These are phyloP conservation scores for Canavalia ensiformis DNA, from an alignment of 306 rosid species.

Conservation along the genomic window DNA sequence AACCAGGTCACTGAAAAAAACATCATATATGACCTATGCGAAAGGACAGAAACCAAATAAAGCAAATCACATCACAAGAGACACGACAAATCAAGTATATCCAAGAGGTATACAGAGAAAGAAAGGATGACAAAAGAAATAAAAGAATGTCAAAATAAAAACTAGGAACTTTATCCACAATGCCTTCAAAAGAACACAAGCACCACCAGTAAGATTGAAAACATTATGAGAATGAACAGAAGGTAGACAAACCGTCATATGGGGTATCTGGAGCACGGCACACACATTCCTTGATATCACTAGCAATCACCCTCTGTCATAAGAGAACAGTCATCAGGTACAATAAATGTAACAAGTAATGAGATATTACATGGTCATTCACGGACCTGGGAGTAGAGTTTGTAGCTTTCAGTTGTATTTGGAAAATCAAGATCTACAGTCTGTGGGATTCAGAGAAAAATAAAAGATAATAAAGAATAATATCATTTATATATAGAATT, in stretches of 20 bases:
- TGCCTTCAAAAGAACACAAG: constrained; percentile 21
- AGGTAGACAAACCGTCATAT: constrained; percentile 80
- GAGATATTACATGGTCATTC: constrained; percentile 46
- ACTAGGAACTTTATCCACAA: background rate
- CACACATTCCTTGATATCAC: constrained; percentile 98
- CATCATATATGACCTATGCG: constrained; percentile 12
- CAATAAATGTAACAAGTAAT: constrained; percentile 35
- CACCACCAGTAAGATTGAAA: background rate
- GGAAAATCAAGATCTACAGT: constrained; percentile 89
- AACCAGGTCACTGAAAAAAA: constrained; percentile 33
- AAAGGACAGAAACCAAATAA: constrained; percentile 5
- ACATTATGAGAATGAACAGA: constrained; percentile 37
- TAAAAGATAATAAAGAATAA: background rate
- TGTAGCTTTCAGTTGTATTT: constrained; percentile 95
- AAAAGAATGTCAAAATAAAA: constrained; percentile 25
- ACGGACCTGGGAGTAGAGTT: constrained; percentile 89
- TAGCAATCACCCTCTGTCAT: constrained; percentile 88
- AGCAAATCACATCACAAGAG: constrained; percentile 19
- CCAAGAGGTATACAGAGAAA: background rate
- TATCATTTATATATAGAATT: background rate
- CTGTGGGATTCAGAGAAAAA: constrained; percentile 59
- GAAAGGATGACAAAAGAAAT: background rate
- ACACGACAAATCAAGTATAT: constrained; percentile 1
- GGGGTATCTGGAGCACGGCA: constrained; percentile 99
- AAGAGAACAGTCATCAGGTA: constrained; percentile 45